A percentile compares a stretch with the other conserved stretches of the same genome.
These are phyloP conservation scores for Vitis hybrid DNA, from an alignment of 177 flowering plant genomes.

Conservation along the genomic window DNA sequence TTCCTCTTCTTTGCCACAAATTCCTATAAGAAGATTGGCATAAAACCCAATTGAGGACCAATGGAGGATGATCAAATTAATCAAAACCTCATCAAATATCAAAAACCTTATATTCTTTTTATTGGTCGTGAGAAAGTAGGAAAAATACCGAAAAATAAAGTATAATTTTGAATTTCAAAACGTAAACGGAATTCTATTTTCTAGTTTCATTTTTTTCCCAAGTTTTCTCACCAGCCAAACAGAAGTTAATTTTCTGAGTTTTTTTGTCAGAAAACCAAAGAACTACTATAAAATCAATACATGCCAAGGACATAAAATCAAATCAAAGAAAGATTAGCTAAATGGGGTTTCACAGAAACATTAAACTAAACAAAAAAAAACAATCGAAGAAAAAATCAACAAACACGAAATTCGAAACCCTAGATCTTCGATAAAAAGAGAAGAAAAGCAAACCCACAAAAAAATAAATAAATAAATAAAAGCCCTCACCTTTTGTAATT, in stretches of 20 bases:
- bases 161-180: neutral
- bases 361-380: neutral
- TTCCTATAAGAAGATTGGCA: conserved; percentile 20
- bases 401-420: neutral
- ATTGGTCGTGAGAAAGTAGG: neutral
- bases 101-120: neutral
- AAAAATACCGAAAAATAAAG: neutral
- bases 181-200: no score
- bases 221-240: no score
- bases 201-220: no score
- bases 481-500: conserved; percentile 34
- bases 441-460: neutral
- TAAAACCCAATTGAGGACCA: neutral
- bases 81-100: neutral
- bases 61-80: neutral
- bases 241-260: no score
- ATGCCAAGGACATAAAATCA: neutral
- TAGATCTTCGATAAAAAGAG: neutral
- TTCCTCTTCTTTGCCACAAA: conserved; percentile 32
- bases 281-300: neutral
- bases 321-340: no score
- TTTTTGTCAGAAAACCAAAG: neutral
- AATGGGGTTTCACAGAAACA: neutral
- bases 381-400: neutral
- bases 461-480: conserved; percentile 1